phyloP scores from a whole-genome alignment of 768 basidiomycete genomes.

The Suillus subalutaceus region DNA sequence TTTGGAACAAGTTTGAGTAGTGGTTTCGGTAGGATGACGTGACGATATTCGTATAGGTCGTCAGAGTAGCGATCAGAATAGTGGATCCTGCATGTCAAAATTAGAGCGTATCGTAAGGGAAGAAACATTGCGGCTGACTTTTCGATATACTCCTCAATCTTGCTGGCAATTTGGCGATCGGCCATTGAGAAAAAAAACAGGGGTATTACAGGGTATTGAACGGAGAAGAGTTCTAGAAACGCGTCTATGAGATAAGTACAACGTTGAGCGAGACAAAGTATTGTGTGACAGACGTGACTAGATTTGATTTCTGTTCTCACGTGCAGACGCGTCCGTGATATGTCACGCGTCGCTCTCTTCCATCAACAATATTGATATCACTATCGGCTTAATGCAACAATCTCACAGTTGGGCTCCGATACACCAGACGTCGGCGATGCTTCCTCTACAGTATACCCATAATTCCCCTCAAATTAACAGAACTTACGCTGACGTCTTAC shows the following conservation, averaged over 20 bases:
- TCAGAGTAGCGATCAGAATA: slow-evolving; percentile 93
- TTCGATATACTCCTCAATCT: slow-evolving; percentile 78
- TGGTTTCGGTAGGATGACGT: slow-evolving; percentile 95
- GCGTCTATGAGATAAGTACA: slow-evolving; percentile 9
- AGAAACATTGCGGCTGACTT: slow-evolving; percentile 50
- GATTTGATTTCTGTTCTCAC: slow-evolving; percentile 16
- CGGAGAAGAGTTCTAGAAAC: slow-evolving; percentile 9
- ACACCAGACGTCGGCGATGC: background rate
- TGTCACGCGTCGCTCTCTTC: slow-evolving; percentile 19
- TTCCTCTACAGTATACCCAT: background rate
- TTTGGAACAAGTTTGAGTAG: slow-evolving; percentile 94
- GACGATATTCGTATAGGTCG: slow-evolving; percentile 92
- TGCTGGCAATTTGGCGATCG: slow-evolving; percentile 45
- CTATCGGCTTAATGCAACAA: background rate
- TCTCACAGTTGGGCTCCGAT: background rate
- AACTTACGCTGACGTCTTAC: background rate
- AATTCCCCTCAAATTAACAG: background rate
- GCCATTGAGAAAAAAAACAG: slow-evolving; percentile 20
- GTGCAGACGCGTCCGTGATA: slow-evolving; percentile 32
- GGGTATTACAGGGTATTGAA: slow-evolving; percentile 18
- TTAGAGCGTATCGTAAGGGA: slow-evolving; percentile 19
- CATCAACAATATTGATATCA: background rate
- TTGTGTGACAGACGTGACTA: slow-evolving; percentile 8
- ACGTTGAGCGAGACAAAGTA: background rate
- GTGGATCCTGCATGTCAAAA: slow-evolving; percentile 61